Base-by-base conservation (phyloP, 2,329 filamentous ascomycete species). In the Xylaria sp. region DNA sequence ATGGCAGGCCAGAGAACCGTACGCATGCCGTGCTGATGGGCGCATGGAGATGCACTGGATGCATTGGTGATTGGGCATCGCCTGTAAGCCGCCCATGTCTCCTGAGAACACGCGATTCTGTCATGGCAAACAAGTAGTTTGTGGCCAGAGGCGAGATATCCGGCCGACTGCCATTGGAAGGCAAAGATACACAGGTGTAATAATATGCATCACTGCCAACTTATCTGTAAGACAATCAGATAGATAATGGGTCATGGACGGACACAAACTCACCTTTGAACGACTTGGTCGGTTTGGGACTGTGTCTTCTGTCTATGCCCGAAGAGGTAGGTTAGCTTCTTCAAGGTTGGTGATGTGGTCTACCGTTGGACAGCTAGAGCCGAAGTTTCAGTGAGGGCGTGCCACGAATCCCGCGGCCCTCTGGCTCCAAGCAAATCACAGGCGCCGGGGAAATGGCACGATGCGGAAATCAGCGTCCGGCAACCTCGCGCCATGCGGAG, bases 371-470 rank as follows among this genome's bases (percentile, higher is more conserved):
- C 60, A 46, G 63, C 68, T 69, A 25, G 44, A 37, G 60, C 60
- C 65, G 23, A 25, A 25, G 3, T 28, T 70, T 75, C 76, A 78
- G 73, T 78, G 66, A 78, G 77, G 71, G 72, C 67, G 44, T 78
- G 77, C 77, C 77, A 79, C 77, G 77, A 79, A 79, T 74, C 75
- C 73, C 73, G 72, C 73, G 23, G 3, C 23, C 23, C 23, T 25
- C 23, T 25, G 23, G 23, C 23, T 25, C 23, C 23, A 64, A 75
- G 73, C 69, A 77, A 77, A 68, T 72, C 72, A 75, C 59, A 77
- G 61, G 65, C 52, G 57, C 63, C 60, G 61, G 66, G 67, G 69
- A 73, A 72, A 75, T 78, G 77, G 76, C 75, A 70, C 69, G 73
- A 74, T 68, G 62, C 70, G 63, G 74, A 65, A 66, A 66, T 69